phyloP scores from a whole-genome alignment of 2,329 filamentous ascomycete genomes.

The Fusarium dlaminii region DNA sequence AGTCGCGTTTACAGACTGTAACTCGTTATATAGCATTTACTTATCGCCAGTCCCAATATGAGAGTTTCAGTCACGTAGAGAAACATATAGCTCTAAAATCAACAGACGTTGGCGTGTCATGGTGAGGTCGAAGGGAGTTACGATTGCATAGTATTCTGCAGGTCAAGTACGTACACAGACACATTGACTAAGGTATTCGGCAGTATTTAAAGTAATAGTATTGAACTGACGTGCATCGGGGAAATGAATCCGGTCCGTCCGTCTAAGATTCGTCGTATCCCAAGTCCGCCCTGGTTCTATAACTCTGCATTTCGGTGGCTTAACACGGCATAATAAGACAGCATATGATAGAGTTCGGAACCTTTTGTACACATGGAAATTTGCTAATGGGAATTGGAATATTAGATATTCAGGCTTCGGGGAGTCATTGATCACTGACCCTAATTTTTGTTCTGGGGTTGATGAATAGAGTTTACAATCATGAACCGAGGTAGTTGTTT shows the following conservation, averaged over 20 bases:
- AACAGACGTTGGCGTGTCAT: not conserved
- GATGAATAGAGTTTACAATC: conserved; percentile 5
- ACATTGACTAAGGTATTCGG: conserved; percentile 2
- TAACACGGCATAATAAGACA: not conserved
- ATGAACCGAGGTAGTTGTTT: conserved; percentile 4
- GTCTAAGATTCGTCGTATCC: not conserved
- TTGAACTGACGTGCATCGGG: conserved; percentile 21
- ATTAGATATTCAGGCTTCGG: not conserved
- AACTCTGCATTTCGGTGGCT: not conserved
- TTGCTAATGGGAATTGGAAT: not conserved
- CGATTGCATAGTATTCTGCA: not conserved
- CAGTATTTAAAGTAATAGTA: conserved; percentile 7
- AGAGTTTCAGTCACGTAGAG: not conserved
- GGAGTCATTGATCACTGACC: not conserved
- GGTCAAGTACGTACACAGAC: not conserved
- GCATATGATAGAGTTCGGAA: not conserved
- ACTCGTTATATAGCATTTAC: not conserved
- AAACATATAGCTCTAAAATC: not conserved
- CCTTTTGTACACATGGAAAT: not conserved
- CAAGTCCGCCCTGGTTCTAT: not conserved
- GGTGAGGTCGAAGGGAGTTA: not conserved
- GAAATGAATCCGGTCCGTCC: conserved; percentile 5
- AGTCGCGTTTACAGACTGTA: not conserved
- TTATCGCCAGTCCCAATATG: not conserved
- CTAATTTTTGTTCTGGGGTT: not conserved